Evolutionary conservation across 2,329 filamentous ascomycete species (phyloP).

Genomic region (Phialocephala sp.): DNA sequence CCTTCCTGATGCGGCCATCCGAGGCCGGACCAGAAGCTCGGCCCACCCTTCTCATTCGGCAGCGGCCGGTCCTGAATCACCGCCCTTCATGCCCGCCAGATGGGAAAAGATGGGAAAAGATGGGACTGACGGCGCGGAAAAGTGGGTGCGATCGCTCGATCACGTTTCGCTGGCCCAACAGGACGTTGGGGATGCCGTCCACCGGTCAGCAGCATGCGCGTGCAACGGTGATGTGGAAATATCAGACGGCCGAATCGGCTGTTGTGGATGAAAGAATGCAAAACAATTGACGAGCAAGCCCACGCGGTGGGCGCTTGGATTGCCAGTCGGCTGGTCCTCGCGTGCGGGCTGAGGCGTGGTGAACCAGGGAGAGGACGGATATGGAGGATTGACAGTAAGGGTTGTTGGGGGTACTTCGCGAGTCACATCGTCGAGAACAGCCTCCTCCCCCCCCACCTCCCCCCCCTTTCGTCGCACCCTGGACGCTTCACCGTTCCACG

Average conservation of each 20-base stretch:
- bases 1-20: conserved; percentile 12
- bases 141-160: not conserved
- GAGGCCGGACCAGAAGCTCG: not conserved
- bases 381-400: too few relatives aligned
- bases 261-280: conserved; percentile 4
- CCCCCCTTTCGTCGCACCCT: not conserved
- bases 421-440: not conserved
- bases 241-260: not conserved
- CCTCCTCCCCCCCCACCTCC: not conserved
- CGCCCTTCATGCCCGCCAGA: not conserved
- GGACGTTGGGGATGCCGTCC: not conserved
- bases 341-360: not conserved
- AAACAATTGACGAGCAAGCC: conserved; percentile 1
- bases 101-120: too few relatives aligned
- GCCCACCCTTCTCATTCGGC: conserved; percentile 12
- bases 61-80: not conserved
- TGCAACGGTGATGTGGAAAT: conserved; percentile 3
- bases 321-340: conserved; percentile 19
- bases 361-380: not conserved
- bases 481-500: not conserved
- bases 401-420: too few relatives aligned
- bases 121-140: too few relatives aligned
- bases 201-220: not conserved
- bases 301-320: conserved; percentile 14
- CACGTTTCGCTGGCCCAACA: not conserved